Base-by-base conservation (phyloP, 2,329 filamentous ascomycete species). In the Fusarium decemcellulare region DNA sequence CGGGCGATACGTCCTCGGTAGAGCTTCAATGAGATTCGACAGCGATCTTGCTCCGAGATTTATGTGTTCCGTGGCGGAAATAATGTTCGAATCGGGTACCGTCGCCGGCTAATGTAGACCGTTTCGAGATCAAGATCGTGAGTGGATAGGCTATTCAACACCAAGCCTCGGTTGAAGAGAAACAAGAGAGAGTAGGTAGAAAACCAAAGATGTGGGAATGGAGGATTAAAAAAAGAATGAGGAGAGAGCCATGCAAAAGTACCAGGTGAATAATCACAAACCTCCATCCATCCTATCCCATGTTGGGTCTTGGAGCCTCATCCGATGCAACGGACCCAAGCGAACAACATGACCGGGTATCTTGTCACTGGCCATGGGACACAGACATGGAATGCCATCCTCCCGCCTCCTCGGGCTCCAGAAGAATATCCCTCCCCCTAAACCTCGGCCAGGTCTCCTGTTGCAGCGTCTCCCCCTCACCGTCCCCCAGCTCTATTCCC, bases 401-500 rank as follows among this genome's bases (percentile, higher is more conserved):
- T 50, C 54, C 60, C 47, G 27, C 18, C 39, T 64, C 53, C 16
- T 18, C 16, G 47, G 34, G 53, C 39, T 44, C 42, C 48, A 48
- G 18, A 67, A 63, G 55, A 56, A 62, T 18, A 16, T 10, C 23
- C 62, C 57, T 7, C 40, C 42, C 42, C 40, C 30, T 63, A 36
- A 51, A 18, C 65, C 65, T 64, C 59, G 64, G 65, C 54, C 65
- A 39, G 48, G 30, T 34, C 46, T 16, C 42, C 42, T 18, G 16
- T 27, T 12, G 42, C 16, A 23, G 5, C 42, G 32, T 44, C n/a
- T 36, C 39, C 63, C 63, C 64, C 63, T 63, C 59, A 44, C 42
- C 42, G 23, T 23, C 40, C 40, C 40, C 40, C 40, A 44, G 29
- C 42, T 44, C 12, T 7, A 54, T 42, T 30, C 29, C 39, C 37